Base-by-base conservation (phyloP, 495 filamentous ascomycete genomes). In the Amphirosellinia nigrospora region DNA sequence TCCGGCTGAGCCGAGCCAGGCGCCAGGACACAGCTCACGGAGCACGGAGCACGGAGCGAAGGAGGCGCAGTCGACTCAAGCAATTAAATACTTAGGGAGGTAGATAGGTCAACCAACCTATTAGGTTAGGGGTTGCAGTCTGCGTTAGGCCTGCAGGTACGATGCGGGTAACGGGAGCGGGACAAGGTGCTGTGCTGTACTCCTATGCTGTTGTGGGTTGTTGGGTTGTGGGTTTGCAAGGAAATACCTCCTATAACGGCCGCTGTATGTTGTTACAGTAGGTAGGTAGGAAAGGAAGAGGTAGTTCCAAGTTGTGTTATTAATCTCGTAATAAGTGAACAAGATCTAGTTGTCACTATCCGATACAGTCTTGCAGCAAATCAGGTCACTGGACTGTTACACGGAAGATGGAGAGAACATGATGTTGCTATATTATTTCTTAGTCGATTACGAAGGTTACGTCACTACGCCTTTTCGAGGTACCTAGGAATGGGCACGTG, bases 1-100 rank as follows among this genome's bases (percentile, higher is more conserved):
- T 64, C 61, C 61, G 61, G 61, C 43, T 50, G 61, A 50, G 61
- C 61, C 61, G 61, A 50, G 60, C 58, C 56, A 59, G 32, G 16
- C 13, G 30, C 30, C 34, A 59, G 32, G 16, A 38, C 16, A 16
- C 34, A 39, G 58, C 11, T 26, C 58, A 60, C 50, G 30, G 26
- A 4, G 28, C 50, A 7, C 50, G 50, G 43, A 53, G 26, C 26
- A 3, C 11, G 21, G 36, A 60, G n/a, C 19, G 36, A 39, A 26
- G n/a, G 58, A 60, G 58, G 58, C 58, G 58, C 58, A 60, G 58
- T 60, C 36, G 36, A 60, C 58, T 38, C 34, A 16, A 60, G 58
- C 21, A 39, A 53, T 53, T 53, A 53, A 52, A 52, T n/a, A n/a
- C n/a, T n/a, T n/a, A n/a, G n/a, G n/a, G n/a, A n/a, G n/a, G n/a